Conservation (phyloP, 1,284 basidiomycete species). For the Rhodotorula glutinis region DNA sequence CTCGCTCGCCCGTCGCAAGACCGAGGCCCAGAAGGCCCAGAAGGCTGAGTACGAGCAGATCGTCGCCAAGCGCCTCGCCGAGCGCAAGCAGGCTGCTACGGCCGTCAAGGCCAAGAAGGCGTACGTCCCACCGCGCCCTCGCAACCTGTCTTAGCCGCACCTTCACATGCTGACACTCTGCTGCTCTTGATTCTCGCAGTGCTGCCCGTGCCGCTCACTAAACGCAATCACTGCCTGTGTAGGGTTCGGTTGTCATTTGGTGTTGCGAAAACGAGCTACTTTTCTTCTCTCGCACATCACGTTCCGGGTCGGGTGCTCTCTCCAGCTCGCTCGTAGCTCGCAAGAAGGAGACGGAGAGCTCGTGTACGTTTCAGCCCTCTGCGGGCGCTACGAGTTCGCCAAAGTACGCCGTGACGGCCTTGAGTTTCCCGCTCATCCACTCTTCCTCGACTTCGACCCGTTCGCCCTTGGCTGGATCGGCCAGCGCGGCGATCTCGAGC, state of each 20-base stretch:
- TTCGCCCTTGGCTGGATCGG: slow-evolving; percentile 47
- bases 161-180: too few relatives aligned
- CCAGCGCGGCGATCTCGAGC: slow-evolving; percentile 47
- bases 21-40: slow-evolving; percentile 90
- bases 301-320: too few relatives aligned
- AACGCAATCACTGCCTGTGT: neutral
- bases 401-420: slow-evolving; percentile 58
- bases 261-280: neutral
- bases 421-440: slow-evolving; percentile 81
- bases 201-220: slow-evolving; percentile 28
- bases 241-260: neutral
- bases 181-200: neutral
- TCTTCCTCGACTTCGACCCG: slow-evolving; percentile 79
- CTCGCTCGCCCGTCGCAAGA: slow-evolving; percentile 81
- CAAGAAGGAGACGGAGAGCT: too few relatives aligned
- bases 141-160: too few relatives aligned
- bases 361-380: neutral
- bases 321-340: too few relatives aligned
- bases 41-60: slow-evolving; percentile 80
- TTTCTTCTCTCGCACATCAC: too few relatives aligned
- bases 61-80: slow-evolving; percentile 82
- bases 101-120: slow-evolving; percentile 50
- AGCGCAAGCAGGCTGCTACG: slow-evolving; percentile 79
- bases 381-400: slow-evolving; percentile 48
- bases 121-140: too few relatives aligned